Evolutionary conservation across 192 early-diverging fungal genomes (phyloP), one percentile per base, ranked within the genome.

Genomic region (Geosiphon pyriformis): DNA sequence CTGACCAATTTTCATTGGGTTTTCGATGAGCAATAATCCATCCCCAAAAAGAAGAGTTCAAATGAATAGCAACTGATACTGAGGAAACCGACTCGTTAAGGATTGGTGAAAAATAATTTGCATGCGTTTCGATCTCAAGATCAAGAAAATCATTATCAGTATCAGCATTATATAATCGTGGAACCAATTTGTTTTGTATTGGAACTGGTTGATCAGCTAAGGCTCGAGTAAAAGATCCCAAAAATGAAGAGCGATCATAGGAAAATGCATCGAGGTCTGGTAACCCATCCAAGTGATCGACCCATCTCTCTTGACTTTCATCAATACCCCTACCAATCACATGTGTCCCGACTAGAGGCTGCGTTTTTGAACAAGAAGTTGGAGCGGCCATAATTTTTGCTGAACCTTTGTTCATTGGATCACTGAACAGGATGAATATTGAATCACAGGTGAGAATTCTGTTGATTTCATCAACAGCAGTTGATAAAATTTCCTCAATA

Each of bases 21-120:
- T 65, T 65, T 25, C 68, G 47, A 18, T 70, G 69, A 6, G 69
- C 67, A n/a, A 64, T 17, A 27, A 77, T 68, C 49, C 73, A 77
- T 4, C 76, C 76, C 76, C 76, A 77, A n/a, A n/a, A n/a, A n/a
- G n/a, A n/a, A 22, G 68, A 55, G 26, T 77, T 72, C 26, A 72
- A 57, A 30, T 59, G 54, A 46, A 77, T 50, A 3, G 67, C 70
- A 15, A 74, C 67, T 12, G 68, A 67, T 20, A 74, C 68, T 42
- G 71, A 72, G 7, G 52, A 71, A 56, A 72, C 73, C 20, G 49
- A 18, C 22, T 69, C 65, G 61, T 71, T 61, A 30, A 74, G 35
- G 10, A 62, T 56, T 47, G 68, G 74, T 18, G 64, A 59, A 15
- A 59, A 65, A 53, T 65, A 68, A 4, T 48, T 54, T 2, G 68